A percentile compares a stretch with the other conserved stretches of the same genome.
Conservation (phyloP, 768 basidiomycete genomes). For the Pleurotus pulmonarius region DNA sequence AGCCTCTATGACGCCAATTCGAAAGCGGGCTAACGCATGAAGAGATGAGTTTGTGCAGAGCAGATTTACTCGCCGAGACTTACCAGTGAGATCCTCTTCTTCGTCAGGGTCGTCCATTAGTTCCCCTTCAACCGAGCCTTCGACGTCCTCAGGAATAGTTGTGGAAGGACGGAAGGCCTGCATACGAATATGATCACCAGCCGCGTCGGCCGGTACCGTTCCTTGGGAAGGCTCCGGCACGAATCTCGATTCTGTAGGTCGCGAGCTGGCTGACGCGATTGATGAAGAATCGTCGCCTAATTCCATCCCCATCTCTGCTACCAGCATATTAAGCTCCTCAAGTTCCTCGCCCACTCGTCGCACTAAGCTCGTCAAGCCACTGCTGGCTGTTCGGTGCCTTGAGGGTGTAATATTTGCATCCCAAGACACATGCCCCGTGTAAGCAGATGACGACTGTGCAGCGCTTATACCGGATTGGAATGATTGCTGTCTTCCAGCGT, state of each 20-base stretch:
- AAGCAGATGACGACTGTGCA: slow-evolving; percentile 23
- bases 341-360: slow-evolving; percentile 50
- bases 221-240: slow-evolving; percentile 11
- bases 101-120: slow-evolving; percentile 34
- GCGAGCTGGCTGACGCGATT: slow-evolving; percentile 24
- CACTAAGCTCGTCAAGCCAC: slow-evolving; percentile 43
- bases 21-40: slow-evolving; percentile 35
- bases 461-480: slow-evolving; percentile 14
- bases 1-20: slow-evolving; percentile 49
- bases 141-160: slow-evolving; percentile 48
- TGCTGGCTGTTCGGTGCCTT: slow-evolving; percentile 33
- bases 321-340: slow-evolving; percentile 28
- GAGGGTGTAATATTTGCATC: slow-evolving; percentile 22
- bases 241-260: slow-evolving; percentile 11
- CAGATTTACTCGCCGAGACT: slow-evolving; percentile 10
- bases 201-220: slow-evolving; percentile 8
- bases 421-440: slow-evolving; percentile 26
- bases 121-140: slow-evolving; percentile 34
- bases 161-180: slow-evolving; percentile 36
- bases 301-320: slow-evolving; percentile 22
- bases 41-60: background rate
- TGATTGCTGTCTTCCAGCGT: slow-evolving; percentile 14
- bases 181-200: slow-evolving; percentile 20
- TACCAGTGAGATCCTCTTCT: slow-evolving; percentile 42
- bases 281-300: slow-evolving; percentile 27